A percentile compares a stretch with the other conserved stretches of the same genome.
phyloP scores from a whole-genome alignment of 768 basidiomycete species.

The Boletellus sp. region DNA sequence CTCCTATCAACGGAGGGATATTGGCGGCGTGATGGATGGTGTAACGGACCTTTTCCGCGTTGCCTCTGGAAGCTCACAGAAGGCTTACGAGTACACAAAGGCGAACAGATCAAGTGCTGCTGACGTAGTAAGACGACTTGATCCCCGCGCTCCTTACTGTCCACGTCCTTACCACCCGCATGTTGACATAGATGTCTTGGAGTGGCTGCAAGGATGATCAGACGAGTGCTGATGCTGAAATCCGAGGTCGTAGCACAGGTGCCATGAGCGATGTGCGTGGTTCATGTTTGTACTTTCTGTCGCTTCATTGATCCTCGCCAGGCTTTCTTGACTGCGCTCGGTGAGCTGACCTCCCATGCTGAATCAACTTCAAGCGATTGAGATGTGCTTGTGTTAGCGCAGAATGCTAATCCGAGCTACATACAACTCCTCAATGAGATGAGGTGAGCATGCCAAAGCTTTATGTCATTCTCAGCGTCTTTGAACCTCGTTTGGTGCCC shows the following conservation, averaged over 20 bases:
- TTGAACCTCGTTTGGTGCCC: not conserved
- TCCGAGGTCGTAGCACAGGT: slow-evolving; percentile 64
- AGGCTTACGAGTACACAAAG: slow-evolving; percentile 58
- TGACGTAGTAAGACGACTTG: slow-evolving; percentile 63
- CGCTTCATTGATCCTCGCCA: slow-evolving; percentile 10
- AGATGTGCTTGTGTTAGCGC: slow-evolving; percentile 25
- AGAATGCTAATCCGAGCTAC: slow-evolving; percentile 50
- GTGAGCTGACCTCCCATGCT: slow-evolving; percentile 30
- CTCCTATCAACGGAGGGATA: slow-evolving; percentile 76
- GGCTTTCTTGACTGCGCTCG: slow-evolving; percentile 58
- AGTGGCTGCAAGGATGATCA: slow-evolving; percentile 79
- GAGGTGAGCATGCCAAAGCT: slow-evolving; percentile 33
- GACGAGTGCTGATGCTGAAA: slow-evolving; percentile 75
- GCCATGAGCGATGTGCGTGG: slow-evolving; percentile 73
- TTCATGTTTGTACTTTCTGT: not conserved
- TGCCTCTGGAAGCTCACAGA: slow-evolving; percentile 60
- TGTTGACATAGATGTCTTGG: slow-evolving; percentile 62
- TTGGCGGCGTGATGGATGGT: slow-evolving; percentile 71
- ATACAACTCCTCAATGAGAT: slow-evolving; percentile 44
- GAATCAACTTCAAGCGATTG: not conserved
- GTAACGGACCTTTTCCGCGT: slow-evolving; percentile 73
- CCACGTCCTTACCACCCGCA: not conserved
- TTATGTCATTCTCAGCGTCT: not conserved
- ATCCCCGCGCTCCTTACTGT: not conserved
- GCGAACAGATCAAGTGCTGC: slow-evolving; percentile 74